Conservation (phyloP, 164 flowering plant species). For the Chimonanthus salicifolius region DNA sequence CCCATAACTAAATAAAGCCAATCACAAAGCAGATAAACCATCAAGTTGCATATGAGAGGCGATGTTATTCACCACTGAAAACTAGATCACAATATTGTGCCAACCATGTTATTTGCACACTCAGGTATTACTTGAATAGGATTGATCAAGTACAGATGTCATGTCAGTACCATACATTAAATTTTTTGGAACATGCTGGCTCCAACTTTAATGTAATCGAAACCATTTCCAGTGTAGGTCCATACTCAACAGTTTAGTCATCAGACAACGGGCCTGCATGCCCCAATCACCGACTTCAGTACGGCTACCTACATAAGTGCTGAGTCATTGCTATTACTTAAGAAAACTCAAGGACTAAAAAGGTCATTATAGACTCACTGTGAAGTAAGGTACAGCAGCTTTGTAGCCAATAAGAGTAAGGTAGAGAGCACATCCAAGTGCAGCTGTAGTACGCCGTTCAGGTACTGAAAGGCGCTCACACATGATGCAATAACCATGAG, state of each 20-base stretch:
- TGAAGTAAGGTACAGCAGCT: slow-evolving; percentile 83
- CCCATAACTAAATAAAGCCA: too few species aligned
- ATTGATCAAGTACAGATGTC: background rate
- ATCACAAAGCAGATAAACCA: too few species aligned
- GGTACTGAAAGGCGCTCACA: slow-evolving; percentile 71
- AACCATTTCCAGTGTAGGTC: background rate
- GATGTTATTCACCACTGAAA: too few species aligned
- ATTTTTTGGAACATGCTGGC: background rate
- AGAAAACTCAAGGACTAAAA: background rate
- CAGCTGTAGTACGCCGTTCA: slow-evolving; percentile 70
- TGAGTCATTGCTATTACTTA: background rate
- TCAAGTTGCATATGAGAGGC: too few species aligned
- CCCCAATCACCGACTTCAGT: background rate
- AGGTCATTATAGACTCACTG: slow-evolving; percentile 43
- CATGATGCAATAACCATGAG: slow-evolving; percentile 88
- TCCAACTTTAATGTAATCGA: too few species aligned
- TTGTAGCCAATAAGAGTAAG: slow-evolving; percentile 78
- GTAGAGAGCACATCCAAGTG: slow-evolving; percentile 74
- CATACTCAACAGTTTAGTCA: background rate
- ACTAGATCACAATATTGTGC: too few species aligned
- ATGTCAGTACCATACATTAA: background rate
- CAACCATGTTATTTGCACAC: too few species aligned
- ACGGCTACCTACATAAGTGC: too few species aligned
- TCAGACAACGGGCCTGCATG: background rate
- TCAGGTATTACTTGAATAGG: background rate